A percentile compares a stretch with the other conserved stretches of the same genome.
phyloP scores from a whole-genome alignment of 176 grass and related monocot genomes.

The barley (Hordeum vulgare) region DNA sequence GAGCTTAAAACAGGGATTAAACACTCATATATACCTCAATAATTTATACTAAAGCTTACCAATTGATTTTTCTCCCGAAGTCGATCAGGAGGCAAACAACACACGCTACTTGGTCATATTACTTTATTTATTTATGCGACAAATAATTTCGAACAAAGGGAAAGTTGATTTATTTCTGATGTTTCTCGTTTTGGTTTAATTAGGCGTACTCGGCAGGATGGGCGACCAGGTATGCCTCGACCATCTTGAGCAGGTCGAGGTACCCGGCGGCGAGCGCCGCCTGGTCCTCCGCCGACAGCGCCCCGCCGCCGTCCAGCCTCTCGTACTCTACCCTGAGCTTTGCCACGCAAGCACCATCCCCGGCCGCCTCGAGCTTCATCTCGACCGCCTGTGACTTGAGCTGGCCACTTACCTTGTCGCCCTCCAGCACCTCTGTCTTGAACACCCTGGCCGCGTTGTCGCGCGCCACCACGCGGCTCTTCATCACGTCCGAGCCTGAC shows the following conservation, averaged over 20 bases:
- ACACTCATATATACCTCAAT: too few species aligned
- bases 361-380: slow-evolving; percentile 15
- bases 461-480: background rate
- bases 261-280: background rate
- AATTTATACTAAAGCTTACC: too few species aligned
- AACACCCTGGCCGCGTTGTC: background rate
- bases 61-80: too few species aligned
- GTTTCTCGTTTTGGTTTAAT: background rate
- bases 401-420: background rate
- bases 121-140: too few species aligned
- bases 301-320: background rate
- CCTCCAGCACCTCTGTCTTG: slow-evolving; percentile 6
- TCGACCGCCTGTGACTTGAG: slow-evolving; percentile 15
- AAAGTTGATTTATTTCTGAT: background rate
- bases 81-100: too few species aligned
- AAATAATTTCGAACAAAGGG: too few species aligned
- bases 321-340: slow-evolving; percentile 34
- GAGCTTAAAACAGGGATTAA: too few species aligned
- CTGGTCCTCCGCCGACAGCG: slow-evolving; percentile 10
- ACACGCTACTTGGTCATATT: too few species aligned
- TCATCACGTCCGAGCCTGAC: background rate
- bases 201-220: slow-evolving; percentile 21
- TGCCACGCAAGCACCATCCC: background rate
- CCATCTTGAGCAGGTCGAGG: background rate
- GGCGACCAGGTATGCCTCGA: slow-evolving; percentile 41